Evolutionary conservation across 106 monocot genomes (phyloP).

Genomic region (Hemerocallis citrina): DNA sequence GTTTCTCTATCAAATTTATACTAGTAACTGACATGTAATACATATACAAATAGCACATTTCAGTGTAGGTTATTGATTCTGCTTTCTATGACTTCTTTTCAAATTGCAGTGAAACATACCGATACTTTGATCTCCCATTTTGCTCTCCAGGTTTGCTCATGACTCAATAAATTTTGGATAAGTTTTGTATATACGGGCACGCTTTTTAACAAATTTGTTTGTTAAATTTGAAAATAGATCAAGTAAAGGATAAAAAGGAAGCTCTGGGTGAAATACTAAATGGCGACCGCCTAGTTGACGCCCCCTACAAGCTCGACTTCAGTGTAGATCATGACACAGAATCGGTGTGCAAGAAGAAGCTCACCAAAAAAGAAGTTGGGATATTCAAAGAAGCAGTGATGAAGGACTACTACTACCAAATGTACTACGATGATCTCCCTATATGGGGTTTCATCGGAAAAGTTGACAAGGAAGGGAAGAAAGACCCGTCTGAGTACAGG

Average conservation of each 20-base stretch:
- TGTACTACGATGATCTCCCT: conserved; percentile 64
- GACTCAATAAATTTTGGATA: neutral
- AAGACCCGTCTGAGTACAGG: conserved; percentile 35
- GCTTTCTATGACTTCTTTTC: too few relatives aligned
- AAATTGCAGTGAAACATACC: conserved; percentile 82
- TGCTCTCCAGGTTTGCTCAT: conserved; percentile 47
- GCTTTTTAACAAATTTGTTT: neutral
- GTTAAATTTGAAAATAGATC: conserved; percentile 23
- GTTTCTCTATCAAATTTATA: too few relatives aligned
- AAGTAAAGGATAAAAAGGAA: conserved; percentile 38
- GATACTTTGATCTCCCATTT: conserved; percentile 80
- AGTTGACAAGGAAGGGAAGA: conserved; percentile 36
- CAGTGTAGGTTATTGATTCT: too few relatives aligned
- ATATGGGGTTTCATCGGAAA: conserved; percentile 64
- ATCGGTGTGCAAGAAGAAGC: conserved; percentile 38
- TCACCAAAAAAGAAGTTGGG: conserved; percentile 38
- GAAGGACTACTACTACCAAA: conserved; percentile 61
- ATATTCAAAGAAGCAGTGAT: conserved; percentile 35
- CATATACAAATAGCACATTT: too few relatives aligned
- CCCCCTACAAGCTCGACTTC: conserved; percentile 63
- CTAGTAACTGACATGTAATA: too few relatives aligned
- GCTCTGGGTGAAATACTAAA: conserved; percentile 54
- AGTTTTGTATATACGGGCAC: neutral
- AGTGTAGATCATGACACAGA: conserved; percentile 26
- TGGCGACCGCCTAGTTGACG: conserved; percentile 57